phyloP scores from a whole-genome alignment of 108 stramenopile species.

The Nitzschia inconspicua region DNA sequence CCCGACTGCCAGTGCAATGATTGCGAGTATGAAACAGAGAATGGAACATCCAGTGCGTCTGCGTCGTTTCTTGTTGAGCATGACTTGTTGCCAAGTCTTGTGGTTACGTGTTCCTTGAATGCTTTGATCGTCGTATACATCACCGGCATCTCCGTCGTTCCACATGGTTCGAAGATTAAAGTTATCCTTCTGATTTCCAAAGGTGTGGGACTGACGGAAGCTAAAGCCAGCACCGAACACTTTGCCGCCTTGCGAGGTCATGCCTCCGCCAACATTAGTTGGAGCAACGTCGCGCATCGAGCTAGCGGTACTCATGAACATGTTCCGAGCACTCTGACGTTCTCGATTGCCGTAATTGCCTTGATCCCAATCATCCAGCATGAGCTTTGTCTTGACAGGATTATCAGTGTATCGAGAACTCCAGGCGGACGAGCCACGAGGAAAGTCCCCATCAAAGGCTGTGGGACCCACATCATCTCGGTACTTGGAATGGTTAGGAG shows the following conservation, averaged over 20 bases:
- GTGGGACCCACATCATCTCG: constrained; percentile 11
- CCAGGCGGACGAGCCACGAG: constrained; percentile 33
- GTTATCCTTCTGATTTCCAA: constrained; percentile 4
- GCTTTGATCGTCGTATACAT: neutral
- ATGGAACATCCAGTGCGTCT: constrained; percentile 15
- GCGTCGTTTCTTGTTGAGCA: constrained; percentile 25
- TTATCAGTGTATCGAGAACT: constrained; percentile 54
- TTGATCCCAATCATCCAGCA: constrained; percentile 28
- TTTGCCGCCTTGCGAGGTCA: neutral
- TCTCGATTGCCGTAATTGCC: constrained; percentile 6
- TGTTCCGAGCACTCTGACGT: constrained; percentile 17
- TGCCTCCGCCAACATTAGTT: neutral
- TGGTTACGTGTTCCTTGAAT: constrained; percentile 3
- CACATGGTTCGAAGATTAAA: constrained; percentile 22
- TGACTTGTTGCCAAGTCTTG: constrained; percentile 44
- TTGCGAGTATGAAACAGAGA: neutral
- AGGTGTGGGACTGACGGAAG: constrained; percentile 30
- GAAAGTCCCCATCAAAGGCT: constrained; percentile 26
- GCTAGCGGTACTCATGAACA: constrained; percentile 27
- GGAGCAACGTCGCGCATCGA: constrained; percentile 1
- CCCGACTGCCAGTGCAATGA: neutral
- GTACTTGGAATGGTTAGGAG: neutral
- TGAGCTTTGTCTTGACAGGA: constrained; percentile 4
- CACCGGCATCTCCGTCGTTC: constrained; percentile 5
- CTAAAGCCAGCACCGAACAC: constrained; percentile 35